Evolutionary conservation across 768 basidiomycete species (phyloP).

Genomic region (Suillus placidus): DNA sequence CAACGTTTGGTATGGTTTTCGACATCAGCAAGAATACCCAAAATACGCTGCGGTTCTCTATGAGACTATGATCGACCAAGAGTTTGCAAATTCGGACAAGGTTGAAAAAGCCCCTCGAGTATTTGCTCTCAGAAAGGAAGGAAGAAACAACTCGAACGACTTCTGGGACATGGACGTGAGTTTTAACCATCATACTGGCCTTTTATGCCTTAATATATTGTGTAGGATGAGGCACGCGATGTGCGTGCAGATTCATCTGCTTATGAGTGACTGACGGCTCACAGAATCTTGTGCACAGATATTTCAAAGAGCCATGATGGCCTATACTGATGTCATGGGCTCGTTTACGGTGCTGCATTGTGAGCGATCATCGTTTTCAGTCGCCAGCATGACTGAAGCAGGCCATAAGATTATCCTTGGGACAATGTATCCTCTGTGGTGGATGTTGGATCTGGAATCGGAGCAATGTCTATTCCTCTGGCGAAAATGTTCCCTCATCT

Average conservation of each 20-base stretch:
- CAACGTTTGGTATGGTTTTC: conserved; percentile 11
- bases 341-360: conserved; percentile 28
- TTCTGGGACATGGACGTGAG: conserved; percentile 33
- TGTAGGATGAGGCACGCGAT: conserved; percentile 21
- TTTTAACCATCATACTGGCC: not conserved
- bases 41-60: conserved; percentile 22
- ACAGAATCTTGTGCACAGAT: conserved; percentile 14
- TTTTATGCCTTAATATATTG: not conserved
- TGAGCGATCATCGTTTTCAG: conserved; percentile 4
- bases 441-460: conserved; percentile 33
- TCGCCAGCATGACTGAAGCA: not conserved
- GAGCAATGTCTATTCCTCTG: conserved; percentile 30
- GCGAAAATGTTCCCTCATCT: conserved; percentile 29
- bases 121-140: conserved; percentile 20
- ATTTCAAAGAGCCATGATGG: conserved; percentile 29
- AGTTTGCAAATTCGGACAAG: conserved; percentile 25
- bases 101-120: conserved; percentile 23
- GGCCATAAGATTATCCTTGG: conserved; percentile 20
- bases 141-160: conserved; percentile 8
- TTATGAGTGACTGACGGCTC: not conserved
- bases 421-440: conserved; percentile 27
- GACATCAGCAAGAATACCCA: conserved; percentile 15
- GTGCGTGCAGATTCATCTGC: conserved; percentile 6
- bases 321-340: conserved; percentile 21
- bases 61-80: conserved; percentile 28